Evolutionary conservation across 805 yeast species (phyloP), one percentile per base, ranked within the genome.

Genomic region (Ogataea henricii): DNA sequence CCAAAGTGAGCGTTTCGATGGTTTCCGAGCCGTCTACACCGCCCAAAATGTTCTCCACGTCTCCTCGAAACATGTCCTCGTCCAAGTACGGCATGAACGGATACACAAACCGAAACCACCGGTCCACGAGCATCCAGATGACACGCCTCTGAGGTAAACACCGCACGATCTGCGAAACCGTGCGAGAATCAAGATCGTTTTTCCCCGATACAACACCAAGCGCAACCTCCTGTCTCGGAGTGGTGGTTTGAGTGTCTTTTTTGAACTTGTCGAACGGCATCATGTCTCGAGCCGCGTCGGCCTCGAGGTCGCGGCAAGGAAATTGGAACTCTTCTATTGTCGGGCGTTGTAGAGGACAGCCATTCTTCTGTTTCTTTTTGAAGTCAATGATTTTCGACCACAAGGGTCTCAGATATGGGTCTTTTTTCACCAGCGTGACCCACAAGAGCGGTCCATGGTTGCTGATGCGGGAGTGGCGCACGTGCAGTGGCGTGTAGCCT

Each of bases 381-480:
- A 42, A 43, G 16, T 55, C 60, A 17, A 58, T 21, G 6, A 61
- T 51, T 46, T 55, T 55, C 27, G 41, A 43, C 82, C 66, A 70
- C n/a, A 71, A 51, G 2, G 69, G 63, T 14, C 58, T 55, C 47
- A 70, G 37, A 56, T 65, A 66, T 39, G 65, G 67, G 61, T 82
- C 87, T 52, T 71, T 78, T 46, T 71, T 70, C 45, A 80, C 61
- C 21, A 76, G 47, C 0, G 84, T 63, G 3, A 74, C 53, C 74
- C 81, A 75, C 1, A 82, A 62, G 29, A 79, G 68, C 0, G 85
- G 81, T 1, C 85, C 86, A 60, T 71, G 74, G 54, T 73, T 72
- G 49, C 70, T 69, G 26, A 74, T 62, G 36, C 79, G 62, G 3
- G 72, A 64, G 41, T 68, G 72, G 22, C 68, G 68, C 14, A 70